phyloP scores from a whole-genome alignment of 352 stramenopile genomes.

The Pythium guiyangense region DNA sequence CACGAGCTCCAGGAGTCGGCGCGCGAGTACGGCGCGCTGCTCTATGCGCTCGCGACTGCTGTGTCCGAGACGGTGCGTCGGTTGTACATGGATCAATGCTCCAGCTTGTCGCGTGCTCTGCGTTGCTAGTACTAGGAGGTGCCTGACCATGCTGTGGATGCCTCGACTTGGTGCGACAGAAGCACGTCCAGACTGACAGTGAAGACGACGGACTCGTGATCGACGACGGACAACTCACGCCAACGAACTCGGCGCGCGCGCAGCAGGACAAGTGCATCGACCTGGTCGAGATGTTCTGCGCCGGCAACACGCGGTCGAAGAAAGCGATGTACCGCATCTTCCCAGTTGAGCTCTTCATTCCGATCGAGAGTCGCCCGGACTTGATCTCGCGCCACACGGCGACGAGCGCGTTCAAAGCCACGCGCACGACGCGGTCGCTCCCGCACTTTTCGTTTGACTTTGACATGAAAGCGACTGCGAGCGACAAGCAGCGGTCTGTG shows the following conservation, averaged over 20 bases:
- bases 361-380: conserved; percentile 42
- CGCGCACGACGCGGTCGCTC: conserved; percentile 41
- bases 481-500: conserved; percentile 30
- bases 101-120: no score
- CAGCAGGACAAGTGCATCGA: conserved; percentile 51
- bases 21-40: conserved; percentile 64
- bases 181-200: conserved; percentile 1
- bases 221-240: conserved; percentile 25
- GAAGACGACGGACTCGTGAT: conserved; percentile 11
- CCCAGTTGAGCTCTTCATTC: conserved; percentile 77
- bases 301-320: conserved; percentile 73
- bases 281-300: conserved; percentile 80
- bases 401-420: conserved; percentile 32
- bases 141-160: no score
- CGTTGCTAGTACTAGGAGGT: no score
- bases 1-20: conserved; percentile 77
- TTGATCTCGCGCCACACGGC: conserved; percentile 57
- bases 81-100: no score
- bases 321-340: conserved; percentile 77
- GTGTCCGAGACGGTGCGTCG: conserved; percentile 27
- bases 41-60: conserved; percentile 59
- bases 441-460: conserved; percentile 70
- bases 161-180: background rate
- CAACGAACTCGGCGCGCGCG: conserved; percentile 29
- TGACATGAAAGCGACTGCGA: conserved; percentile 31